Base-by-base conservation (phyloP, 2,329 filamentous ascomycete species). In the Aschersonia sp. region DNA sequence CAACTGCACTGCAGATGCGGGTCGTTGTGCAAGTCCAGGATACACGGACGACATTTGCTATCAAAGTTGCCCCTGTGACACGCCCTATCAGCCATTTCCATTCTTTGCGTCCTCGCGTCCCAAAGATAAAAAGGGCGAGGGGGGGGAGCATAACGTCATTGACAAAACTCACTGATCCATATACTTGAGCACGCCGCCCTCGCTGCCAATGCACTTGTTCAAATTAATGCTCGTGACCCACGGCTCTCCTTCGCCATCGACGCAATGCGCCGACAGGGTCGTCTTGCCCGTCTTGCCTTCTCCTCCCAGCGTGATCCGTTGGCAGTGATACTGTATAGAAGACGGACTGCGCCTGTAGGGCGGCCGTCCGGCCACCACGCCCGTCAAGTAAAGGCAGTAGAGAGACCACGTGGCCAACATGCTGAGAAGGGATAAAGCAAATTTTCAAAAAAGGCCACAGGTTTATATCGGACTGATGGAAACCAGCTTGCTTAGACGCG, bases 191-290 rank as follows among this genome's bases (percentile, higher is more conserved):
- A 35, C 43, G 0, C 58, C 56, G 10, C 41, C 49, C 9, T 45
- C 31, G 45, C 54, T 42, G 40, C 46, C 56, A 20, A 58, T 20
- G 20, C 57, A 59, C 9, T 40, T 28, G 29, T 58, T 59, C 49
- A 59, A 40, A 41, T 59, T 58, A 44, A 60, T 29, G 35, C 45
- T 55, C 44, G 58, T 59, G n/a, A 50, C 44, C 56, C 55, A 59
- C 54, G 52, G 53, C 4, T 44, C n/a, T 0, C 52, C 51, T 29
- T 45, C 44, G 2, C 45, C 48, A 32, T 58, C 56, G 5, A 47
- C 44, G 40, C 58, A 60, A 31, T 47, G 41, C 4, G 47, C 58
- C 48, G 53, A 50, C 5, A 59, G 52, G 7, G 50, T 52, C 40
- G 53, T 52, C 43, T 47, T 44, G 12, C 56, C 55, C 12, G 51